phyloP scores from a whole-genome alignment of 2,329 filamentous ascomycete species.

The Aspergillus fijiensis region DNA sequence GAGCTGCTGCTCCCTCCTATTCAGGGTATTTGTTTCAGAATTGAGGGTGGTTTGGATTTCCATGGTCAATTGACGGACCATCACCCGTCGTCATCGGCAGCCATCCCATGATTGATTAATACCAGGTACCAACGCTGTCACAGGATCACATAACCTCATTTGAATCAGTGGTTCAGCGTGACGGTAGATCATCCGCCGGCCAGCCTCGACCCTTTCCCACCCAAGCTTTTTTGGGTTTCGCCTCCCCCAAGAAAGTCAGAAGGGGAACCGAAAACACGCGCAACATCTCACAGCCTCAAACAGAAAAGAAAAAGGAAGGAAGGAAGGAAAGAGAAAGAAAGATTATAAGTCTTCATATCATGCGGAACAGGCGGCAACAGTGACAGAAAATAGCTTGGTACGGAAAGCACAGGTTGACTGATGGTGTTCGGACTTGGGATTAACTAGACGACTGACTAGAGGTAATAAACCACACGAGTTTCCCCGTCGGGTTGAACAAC shows the following conservation, averaged over 20 bases:
- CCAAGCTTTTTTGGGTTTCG: not conserved
- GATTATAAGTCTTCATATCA: slow-evolving; percentile 10
- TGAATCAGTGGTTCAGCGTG: slow-evolving; percentile 14
- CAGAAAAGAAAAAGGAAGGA: not conserved
- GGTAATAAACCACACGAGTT: not conserved
- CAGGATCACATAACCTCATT: slow-evolving; percentile 11
- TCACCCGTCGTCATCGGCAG: not conserved
- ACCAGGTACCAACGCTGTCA: slow-evolving; percentile 12
- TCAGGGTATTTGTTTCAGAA: not conserved
- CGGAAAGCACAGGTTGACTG: not conserved
- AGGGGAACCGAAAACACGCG: not conserved
- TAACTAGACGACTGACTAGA: not conserved
- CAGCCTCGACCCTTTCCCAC: slow-evolving; percentile 15
- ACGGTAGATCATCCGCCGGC: slow-evolving; percentile 19
- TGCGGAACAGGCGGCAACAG: not conserved
- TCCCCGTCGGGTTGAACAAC: not conserved
- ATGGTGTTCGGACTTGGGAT: not conserved
- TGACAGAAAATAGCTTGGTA: not conserved
- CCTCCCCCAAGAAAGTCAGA: not conserved
- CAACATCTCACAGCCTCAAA: slow-evolving; percentile 7
- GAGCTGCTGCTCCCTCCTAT: not conserved
- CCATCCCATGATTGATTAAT: slow-evolving; percentile 7
- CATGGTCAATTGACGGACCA: not conserved
- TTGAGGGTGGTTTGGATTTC: not conserved
- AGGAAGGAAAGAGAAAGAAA: slow-evolving; percentile 10